These are phyloP conservation scores for Papiliotrema terrestris DNA, from an alignment of 1,284 basidiomycete genomes.

Conservation along the genomic window DNA sequence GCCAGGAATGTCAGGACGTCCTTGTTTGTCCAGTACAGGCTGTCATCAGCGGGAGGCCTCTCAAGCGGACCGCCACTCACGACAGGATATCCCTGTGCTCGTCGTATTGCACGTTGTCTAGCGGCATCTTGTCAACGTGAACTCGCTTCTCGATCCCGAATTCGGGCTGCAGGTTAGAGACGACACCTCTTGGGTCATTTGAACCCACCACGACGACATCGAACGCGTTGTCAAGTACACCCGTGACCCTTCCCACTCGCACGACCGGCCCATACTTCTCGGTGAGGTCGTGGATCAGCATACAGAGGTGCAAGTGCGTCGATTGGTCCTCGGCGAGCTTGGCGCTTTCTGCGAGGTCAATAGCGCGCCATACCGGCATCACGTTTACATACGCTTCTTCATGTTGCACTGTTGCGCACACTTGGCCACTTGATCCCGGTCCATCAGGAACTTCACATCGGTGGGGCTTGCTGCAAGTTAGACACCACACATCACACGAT, in stretches of 20 bases:
- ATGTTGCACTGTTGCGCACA: conserved; percentile 97
- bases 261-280: conserved; percentile 92
- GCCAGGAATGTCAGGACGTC: conserved; percentile 94
- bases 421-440: conserved; percentile 94
- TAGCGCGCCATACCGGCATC: neutral
- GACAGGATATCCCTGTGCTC: conserved; percentile 79
- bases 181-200: neutral
- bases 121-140: conserved; percentile 97
- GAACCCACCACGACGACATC: conserved; percentile 65
- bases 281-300: conserved; percentile 84
- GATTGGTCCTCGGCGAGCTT: conserved; percentile 93
- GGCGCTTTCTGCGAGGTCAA: conserved; percentile 51
- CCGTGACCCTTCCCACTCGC: conserved; percentile 86
- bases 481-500: neutral
- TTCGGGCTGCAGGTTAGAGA: conserved; percentile 56
- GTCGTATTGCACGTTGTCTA: conserved; percentile 93
- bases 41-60: conserved; percentile 6
- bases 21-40: conserved; percentile 67
- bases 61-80: conserved; percentile 14
- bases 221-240: conserved; percentile 91
- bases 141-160: conserved; percentile 98
- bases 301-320: conserved; percentile 88
- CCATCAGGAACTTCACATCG: conserved; percentile 90
- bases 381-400: conserved; percentile 52
- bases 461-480: conserved; percentile 21